A percentile compares a stretch with the other conserved stretches of the same genome.
Conservation (phyloP, 2,329 filamentous ascomycete genomes). For the Cordyceps sp. region DNA sequence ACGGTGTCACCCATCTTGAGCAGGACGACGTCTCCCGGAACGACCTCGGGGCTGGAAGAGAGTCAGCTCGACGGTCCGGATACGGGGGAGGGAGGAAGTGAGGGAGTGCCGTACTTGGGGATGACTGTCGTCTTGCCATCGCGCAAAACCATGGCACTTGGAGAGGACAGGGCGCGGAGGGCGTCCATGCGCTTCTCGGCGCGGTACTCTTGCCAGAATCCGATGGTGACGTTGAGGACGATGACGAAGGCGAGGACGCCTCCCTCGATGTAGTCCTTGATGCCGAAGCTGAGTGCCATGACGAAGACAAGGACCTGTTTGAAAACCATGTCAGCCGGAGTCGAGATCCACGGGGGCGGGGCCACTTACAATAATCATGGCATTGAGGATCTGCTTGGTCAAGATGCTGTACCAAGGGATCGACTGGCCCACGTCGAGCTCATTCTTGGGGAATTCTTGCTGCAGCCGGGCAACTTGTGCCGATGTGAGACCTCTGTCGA, state of each 20-base stretch:
- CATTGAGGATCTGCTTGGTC: slow-evolving; percentile 57
- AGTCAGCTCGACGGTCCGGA: too few relatives aligned
- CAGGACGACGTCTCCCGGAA: slow-evolving; percentile 54
- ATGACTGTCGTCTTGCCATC: slow-evolving; percentile 41
- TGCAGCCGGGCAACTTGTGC: slow-evolving; percentile 41
- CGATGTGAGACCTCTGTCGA: slow-evolving; percentile 49
- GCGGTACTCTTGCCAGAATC: slow-evolving; percentile 47
- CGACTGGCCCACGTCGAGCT: slow-evolving; percentile 50
- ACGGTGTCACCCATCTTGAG: slow-evolving; percentile 59
- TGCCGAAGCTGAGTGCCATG: slow-evolving; percentile 55
- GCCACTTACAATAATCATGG: slow-evolving; percentile 51
- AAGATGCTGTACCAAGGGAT: slow-evolving; percentile 59
- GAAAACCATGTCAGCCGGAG: too few relatives aligned
- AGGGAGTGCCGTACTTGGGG: slow-evolving; percentile 41
- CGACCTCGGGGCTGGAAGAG: slow-evolving; percentile 35
- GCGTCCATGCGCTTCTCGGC: slow-evolving; percentile 53
- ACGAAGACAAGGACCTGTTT: slow-evolving; percentile 63
- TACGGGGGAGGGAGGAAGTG: too few relatives aligned
- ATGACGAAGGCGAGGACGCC: slow-evolving; percentile 52
- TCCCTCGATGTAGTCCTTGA: slow-evolving; percentile 50
- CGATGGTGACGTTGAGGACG: slow-evolving; percentile 51
- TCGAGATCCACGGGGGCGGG: too few relatives aligned
- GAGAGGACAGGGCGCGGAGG: slow-evolving; percentile 41
- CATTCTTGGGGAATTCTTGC: slow-evolving; percentile 47
- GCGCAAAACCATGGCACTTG: slow-evolving; percentile 44